Conservation (phyloP, 176 grass and related monocot genomes). For the Tillandsia fasciculata region DNA sequence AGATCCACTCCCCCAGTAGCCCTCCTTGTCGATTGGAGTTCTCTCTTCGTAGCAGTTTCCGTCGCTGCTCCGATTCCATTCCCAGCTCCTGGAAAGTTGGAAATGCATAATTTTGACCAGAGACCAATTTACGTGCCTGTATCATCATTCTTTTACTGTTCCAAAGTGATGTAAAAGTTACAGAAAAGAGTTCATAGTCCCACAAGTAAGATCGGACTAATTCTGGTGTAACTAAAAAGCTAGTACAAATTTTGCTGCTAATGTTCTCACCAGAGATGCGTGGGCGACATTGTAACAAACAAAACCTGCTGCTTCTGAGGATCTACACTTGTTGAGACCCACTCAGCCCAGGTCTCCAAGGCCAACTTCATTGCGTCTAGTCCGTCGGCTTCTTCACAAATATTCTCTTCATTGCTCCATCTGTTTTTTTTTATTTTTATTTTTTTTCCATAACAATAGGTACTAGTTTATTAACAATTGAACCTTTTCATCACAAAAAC, state of each 20-base stretch:
- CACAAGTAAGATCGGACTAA: neutral
- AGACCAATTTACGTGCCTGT: too few species aligned
- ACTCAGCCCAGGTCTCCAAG: slow-evolving; percentile 14
- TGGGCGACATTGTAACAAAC: slow-evolving; percentile 15
- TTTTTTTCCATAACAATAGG: neutral
- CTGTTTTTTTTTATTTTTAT: neutral
- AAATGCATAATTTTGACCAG: neutral
- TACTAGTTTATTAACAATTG: neutral
- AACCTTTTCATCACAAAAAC: neutral
- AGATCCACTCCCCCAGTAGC: slow-evolving; percentile 16
- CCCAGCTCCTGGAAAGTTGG: slow-evolving; percentile 9
- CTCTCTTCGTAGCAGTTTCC: slow-evolving; percentile 14
- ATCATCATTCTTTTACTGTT: neutral
- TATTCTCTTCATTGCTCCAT: neutral
- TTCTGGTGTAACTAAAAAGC: neutral
- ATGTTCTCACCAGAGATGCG: slow-evolving; percentile 12
- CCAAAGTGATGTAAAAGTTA: neutral
- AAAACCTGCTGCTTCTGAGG: neutral
- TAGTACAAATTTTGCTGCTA: neutral
- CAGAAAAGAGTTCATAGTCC: neutral
- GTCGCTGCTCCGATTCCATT: slow-evolving; percentile 11
- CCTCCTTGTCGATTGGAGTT: neutral
- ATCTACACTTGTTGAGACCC: slow-evolving; percentile 1
- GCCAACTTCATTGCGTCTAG: slow-evolving; percentile 12
- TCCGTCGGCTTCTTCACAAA: slow-evolving; percentile 10